Conservation (phyloP, 139 green algal species). For the Chlamydomonas incerta region DNA sequence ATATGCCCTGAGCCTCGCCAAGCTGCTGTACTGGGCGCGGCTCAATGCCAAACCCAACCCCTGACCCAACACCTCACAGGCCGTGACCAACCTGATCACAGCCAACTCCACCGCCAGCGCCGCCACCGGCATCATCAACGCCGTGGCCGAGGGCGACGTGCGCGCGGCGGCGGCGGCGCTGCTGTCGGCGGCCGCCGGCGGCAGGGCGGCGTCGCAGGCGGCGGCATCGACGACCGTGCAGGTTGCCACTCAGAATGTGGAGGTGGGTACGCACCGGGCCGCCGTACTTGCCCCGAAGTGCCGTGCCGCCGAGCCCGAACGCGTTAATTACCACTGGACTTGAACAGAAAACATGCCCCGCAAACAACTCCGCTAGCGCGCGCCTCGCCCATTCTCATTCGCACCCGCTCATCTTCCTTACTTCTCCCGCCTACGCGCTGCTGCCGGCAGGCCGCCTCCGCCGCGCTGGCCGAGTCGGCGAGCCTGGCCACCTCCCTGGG, state of each 20-base stretch:
- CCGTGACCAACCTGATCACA: background rate
- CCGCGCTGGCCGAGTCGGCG: conserved; percentile 10
- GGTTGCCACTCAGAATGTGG: background rate
- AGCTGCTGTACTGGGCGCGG: too few species aligned
- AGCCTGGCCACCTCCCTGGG: background rate
- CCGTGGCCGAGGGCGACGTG: background rate
- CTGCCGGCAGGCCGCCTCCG: background rate
- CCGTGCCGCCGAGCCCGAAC: too few species aligned
- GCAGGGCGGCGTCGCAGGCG: background rate
- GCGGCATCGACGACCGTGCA: background rate
- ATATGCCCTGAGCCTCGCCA: too few species aligned
- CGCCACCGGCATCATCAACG: conserved; percentile 4
- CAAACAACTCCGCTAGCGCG: too few species aligned
- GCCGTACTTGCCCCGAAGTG: too few species aligned
- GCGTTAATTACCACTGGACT: too few species aligned
- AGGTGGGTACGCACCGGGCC: too few species aligned
- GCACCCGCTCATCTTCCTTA: too few species aligned
- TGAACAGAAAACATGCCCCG: too few species aligned
- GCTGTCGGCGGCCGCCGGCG: conserved; percentile 11
- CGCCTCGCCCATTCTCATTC: too few species aligned
- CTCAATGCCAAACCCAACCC: too few species aligned
- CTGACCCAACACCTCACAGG: background rate
- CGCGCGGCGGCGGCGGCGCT: conserved; percentile 3
- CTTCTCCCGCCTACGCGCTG: background rate
- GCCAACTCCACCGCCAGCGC: background rate